These are phyloP conservation scores for Phyllosticta capitalensis DNA, from an alignment of 2,329 filamentous ascomycete genomes.

Conservation along the genomic window DNA sequence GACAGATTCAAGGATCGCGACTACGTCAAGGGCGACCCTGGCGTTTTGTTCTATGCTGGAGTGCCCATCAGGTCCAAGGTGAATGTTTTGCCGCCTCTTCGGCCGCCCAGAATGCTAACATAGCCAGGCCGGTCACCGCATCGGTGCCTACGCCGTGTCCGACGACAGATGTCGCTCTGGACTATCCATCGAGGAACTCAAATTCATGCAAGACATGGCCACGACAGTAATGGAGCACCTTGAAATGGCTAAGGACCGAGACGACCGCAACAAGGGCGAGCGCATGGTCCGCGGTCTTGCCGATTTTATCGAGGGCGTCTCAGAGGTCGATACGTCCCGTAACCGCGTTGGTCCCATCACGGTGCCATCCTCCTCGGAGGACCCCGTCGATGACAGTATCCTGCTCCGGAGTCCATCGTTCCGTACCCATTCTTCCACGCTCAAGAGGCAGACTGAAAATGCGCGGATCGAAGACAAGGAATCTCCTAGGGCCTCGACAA, in stretches of 20 bases:
- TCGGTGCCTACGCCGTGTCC: constrained; percentile 52
- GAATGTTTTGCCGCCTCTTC: background rate
- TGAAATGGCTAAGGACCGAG: constrained; percentile 36
- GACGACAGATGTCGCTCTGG: constrained; percentile 48
- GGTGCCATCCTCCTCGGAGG: background rate
- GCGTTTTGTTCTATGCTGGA: constrained; percentile 43
- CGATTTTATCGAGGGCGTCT: constrained; percentile 16
- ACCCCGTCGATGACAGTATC: background rate
- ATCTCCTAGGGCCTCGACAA: background rate
- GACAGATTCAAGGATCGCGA: constrained; percentile 30
- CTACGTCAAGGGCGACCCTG: constrained; percentile 17
- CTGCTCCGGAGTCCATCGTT: constrained; percentile 2
- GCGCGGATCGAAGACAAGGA: constrained; percentile 18
- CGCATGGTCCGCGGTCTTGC: constrained; percentile 23
- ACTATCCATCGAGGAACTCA: constrained; percentile 38
- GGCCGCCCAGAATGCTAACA: background rate
- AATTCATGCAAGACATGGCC: constrained; percentile 47
- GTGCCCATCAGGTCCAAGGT: constrained; percentile 48
- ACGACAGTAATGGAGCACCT: constrained; percentile 52
- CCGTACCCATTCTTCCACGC: constrained; percentile 4
- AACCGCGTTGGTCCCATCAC: background rate
- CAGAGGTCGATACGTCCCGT: background rate
- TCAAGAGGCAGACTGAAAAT: constrained; percentile 27
- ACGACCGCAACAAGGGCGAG: constrained; percentile 19
- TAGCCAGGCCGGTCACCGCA: constrained; percentile 42